Evolutionary conservation across 768 basidiomycete species (phyloP), one percentile per base, ranked within the genome.

Genomic region (Kwoniella dejecticola): DNA sequence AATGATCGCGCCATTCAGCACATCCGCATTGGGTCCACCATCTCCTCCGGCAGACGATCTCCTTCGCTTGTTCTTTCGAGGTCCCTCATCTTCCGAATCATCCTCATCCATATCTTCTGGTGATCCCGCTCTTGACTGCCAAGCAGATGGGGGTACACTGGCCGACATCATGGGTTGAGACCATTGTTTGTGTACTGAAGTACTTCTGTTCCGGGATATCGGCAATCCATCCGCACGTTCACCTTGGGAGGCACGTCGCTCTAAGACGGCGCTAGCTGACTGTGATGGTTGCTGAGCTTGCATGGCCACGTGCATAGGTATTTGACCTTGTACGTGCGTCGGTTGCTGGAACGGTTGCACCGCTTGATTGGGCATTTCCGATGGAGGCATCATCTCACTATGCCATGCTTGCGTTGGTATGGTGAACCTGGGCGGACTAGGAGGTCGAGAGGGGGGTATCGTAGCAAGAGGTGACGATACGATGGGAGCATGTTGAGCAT

Each of bases 401-500:
- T 50, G 57, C 68, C 68, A 72, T 26, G 57, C 24, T 23, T 67
- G 60, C 11, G 64, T 59, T 1, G 71, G 69, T 13, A 73, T 62
- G 19, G 68, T 54, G 38, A 66, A 69, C 57, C 62, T 57, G 24
- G 72, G 62, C 8, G 74, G 72, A 15, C 68, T 66, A 8, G 71
- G 60, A 12, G 76, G 69, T 29, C 73, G 62, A 7, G 76, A 77
- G 1, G 75, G 60, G 5, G 75, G 69, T 38, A 71, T 68, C 13
- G 65, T 67, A 4, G 73, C 73, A 2, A 76, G 66, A 2, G 75
- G 76, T 1, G 75, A 77, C 1, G 75, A 75, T 1, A 76, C 58
- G 30, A 69, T 72, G 0, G 76, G 71, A 7, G 70, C 66, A 62
- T 73, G 72, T 24, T 62, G 64, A 17, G 71, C 63, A 1, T 67